Base-by-base conservation (phyloP, 768 basidiomycete species). In the Pulveroboletus sp. region DNA sequence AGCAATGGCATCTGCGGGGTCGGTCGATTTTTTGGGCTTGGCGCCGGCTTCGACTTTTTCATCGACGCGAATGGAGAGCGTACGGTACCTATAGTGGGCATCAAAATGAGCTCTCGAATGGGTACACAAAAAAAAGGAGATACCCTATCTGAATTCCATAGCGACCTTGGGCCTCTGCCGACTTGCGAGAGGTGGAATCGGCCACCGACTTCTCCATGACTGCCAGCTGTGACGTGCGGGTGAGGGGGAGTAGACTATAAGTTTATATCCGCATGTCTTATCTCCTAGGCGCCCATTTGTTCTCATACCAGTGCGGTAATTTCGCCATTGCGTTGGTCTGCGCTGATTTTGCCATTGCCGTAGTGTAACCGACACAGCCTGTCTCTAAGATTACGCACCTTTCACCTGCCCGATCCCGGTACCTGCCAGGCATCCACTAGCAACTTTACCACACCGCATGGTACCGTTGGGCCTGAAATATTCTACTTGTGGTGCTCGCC, bases 1-100 rank as follows among this genome's bases (percentile, higher is more conserved):
- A 21, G 71, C 62, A 58, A 78, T 69, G 45, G 67, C 68, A 50
- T 69, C 59, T 4, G 69, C 68, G 6, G 73, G 68, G 44, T 75
- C 73, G 2, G 49, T 3, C 1, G 60, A 53, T 23, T 54, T 50
- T 42, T 53, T 57, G 6, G 57, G 44, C 31, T 57, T 59, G 25
- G 39, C 44, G 41, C 49, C 51, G 16, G 40, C 40, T 24, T 38
- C 51, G 8, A 62, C 50, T 32, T 60, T 58, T 45, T 72, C 66
- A 17, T 69, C 70, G 44, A 75, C 69, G 12, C 72, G 72, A 37
- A 75, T 72, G 3, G 75, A 76, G 11, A 78, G 71, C 0, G 76
- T 78, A 19, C 76, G 73, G 43, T 72, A 72, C 3, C 70, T 72
- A 47, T 57, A 11, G 19, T 10, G 1, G 36, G 4, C 5, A 17